A percentile compares a stretch with the other conserved stretches of the same genome.
Evolutionary conservation across 1,284 basidiomycete genomes (phyloP).

Genomic region (Pseudomicrostroma phylloplanum): DNA sequence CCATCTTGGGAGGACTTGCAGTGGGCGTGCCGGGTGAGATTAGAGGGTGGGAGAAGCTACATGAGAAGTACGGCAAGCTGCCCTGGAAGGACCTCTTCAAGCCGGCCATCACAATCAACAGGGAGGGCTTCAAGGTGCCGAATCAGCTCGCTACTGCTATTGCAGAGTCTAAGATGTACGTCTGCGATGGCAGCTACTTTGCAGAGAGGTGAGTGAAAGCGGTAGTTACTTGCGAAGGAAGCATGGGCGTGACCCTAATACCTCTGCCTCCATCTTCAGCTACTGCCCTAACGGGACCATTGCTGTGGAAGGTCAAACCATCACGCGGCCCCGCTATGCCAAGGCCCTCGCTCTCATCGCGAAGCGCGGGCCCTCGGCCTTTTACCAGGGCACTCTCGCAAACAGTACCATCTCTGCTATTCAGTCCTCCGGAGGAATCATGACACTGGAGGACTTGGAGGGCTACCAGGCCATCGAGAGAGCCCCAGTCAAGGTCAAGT

Average conservation of each 20-base stretch:
- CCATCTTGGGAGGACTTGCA: constrained; percentile 24
- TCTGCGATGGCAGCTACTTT: constrained; percentile 5
- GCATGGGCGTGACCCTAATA: too few relatives aligned
- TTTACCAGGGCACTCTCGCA: constrained; percentile 41
- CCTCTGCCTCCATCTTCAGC: too few relatives aligned
- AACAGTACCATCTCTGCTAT: constrained; percentile 28
- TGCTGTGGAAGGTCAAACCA: constrained; percentile 35
- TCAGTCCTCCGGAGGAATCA: constrained; percentile 31
- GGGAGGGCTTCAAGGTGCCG: constrained; percentile 44
- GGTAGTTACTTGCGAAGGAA: too few relatives aligned
- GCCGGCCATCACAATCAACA: constrained; percentile 43
- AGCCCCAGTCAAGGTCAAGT: constrained; percentile 25
- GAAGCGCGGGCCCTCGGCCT: constrained; percentile 29
- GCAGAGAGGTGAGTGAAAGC: constrained; percentile 5
- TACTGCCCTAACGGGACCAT: constrained; percentile 41
- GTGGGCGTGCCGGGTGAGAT: constrained; percentile 49
- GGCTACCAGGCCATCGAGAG: constrained; percentile 31
- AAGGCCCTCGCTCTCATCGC: constrained; percentile 33
- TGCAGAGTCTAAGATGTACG: constrained; percentile 21
- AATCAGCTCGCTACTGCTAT: constrained; percentile 30
- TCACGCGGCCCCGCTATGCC: constrained; percentile 28
- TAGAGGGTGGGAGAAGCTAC: constrained; percentile 46
- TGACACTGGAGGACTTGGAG: constrained; percentile 34
- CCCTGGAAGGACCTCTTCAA: constrained; percentile 42
- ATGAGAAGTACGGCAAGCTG: constrained; percentile 45